A percentile compares a stretch with the other conserved stretches of the same genome.
phyloP scores from a whole-genome alignment of 345 rosid genomes.

The Moricandia moricandioides region DNA sequence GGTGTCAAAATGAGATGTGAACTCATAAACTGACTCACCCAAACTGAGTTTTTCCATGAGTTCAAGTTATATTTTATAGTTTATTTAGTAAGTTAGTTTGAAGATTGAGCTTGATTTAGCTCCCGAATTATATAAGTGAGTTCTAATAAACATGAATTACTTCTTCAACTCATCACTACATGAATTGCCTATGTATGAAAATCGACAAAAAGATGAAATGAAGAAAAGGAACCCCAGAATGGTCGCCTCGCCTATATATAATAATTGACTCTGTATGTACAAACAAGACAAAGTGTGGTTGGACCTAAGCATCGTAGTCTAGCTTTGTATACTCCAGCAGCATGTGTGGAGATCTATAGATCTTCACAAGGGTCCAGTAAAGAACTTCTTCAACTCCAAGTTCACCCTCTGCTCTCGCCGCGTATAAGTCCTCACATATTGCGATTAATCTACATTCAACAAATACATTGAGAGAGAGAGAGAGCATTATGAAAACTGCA shows the following conservation, averaged over 20 bases:
- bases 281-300: conserved; percentile 7
- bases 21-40: too few relatives aligned
- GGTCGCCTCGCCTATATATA: background rate
- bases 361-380: conserved; percentile 96
- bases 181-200: background rate
- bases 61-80: too few relatives aligned
- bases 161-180: background rate
- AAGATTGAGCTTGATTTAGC: too few relatives aligned
- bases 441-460: conserved; percentile 69
- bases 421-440: conserved; percentile 92
- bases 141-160: too few relatives aligned
- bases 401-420: conserved; percentile 96
- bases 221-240: background rate
- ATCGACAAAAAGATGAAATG: background rate
- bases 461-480: background rate
- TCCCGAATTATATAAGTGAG: too few relatives aligned
- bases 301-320: conserved; percentile 47
- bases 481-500: conserved; percentile 1
- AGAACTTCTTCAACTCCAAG: conserved; percentile 96
- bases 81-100: too few relatives aligned
- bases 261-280: conserved; percentile 22
- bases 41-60: too few relatives aligned
- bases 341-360: conserved; percentile 96
- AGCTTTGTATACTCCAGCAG: conserved; percentile 89
- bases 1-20: too few relatives aligned